These are phyloP conservation scores for Populus hybrid DNA, from an alignment of 441 rosid genomes.

Conservation along the genomic window DNA sequence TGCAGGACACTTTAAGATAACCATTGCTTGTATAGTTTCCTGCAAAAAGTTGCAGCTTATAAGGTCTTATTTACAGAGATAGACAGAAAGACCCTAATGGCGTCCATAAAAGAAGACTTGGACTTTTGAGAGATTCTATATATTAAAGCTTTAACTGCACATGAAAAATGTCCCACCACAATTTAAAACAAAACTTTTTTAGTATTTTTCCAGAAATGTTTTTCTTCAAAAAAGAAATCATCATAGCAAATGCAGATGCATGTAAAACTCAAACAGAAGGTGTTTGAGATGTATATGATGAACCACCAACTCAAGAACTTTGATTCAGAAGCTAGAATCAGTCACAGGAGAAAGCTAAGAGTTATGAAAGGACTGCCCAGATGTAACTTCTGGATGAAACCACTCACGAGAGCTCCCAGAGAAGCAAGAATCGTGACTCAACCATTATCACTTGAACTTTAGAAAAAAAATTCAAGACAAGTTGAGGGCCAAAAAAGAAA, in stretches of 20 bases:
- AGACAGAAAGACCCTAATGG: not conserved
- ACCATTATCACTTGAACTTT: not conserved
- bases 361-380: not conserved
- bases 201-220: not conserved
- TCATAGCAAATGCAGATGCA: not conserved
- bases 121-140: not conserved
- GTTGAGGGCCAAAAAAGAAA: not conserved
- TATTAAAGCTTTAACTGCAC: too few relatives aligned
- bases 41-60: conserved; percentile 28
- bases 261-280: not conserved
- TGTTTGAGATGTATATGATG: not conserved
- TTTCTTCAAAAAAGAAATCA: not conserved
- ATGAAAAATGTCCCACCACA: too few relatives aligned
- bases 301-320: not conserved
- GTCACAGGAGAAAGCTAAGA: not conserved
- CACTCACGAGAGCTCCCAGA: not conserved
- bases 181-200: not conserved
- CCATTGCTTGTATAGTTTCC: conserved; percentile 91
- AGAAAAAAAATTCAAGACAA: not conserved
- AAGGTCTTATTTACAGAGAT: conserved; percentile 6
- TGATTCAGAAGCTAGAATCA: conserved; percentile 8
- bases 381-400: not conserved
- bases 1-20: conserved; percentile 78
- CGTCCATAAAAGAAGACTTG: not conserved
- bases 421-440: not conserved